These are phyloP conservation scores for Botrytis galanthina DNA, from an alignment of 2,329 filamentous ascomycete species.

Conservation along the genomic window DNA sequence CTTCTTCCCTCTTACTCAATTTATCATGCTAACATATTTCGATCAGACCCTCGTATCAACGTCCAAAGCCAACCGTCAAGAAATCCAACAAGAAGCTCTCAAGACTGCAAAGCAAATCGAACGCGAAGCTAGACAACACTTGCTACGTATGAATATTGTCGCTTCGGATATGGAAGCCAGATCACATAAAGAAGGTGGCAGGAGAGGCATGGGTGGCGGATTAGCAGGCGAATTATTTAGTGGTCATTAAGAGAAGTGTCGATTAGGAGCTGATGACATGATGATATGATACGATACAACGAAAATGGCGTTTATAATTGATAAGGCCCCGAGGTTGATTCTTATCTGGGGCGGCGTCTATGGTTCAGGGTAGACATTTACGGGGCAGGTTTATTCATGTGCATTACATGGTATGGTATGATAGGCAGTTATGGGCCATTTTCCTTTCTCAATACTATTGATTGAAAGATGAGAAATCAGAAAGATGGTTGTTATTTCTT, in stretches of 20 bases:
- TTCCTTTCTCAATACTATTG: not conserved
- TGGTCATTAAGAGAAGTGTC: not conserved
- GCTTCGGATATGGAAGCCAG: conserved; percentile 71
- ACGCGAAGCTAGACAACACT: conserved; percentile 69
- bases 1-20: not conserved
- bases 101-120: conserved; percentile 69
- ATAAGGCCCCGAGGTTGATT: not conserved
- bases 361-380: not conserved
- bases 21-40: conserved; percentile 21
- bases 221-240: conserved; percentile 9
- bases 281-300: not conserved
- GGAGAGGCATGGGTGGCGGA: not conserved
- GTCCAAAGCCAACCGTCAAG: conserved; percentile 61
- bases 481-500: not conserved
- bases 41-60: conserved; percentile 69
- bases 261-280: not conserved
- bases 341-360: conserved; percentile 8
- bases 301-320: conserved; percentile 6
- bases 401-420: not conserved
- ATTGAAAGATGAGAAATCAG: not conserved
- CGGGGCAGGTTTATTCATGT: not conserved
- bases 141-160: conserved; percentile 74
- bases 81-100: conserved; percentile 69
- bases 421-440: not conserved
- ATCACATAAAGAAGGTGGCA: conserved; percentile 20